These are phyloP conservation scores for Plicaturopsis crispa DNA, from an alignment of 768 basidiomycete species.

Conservation along the genomic window DNA sequence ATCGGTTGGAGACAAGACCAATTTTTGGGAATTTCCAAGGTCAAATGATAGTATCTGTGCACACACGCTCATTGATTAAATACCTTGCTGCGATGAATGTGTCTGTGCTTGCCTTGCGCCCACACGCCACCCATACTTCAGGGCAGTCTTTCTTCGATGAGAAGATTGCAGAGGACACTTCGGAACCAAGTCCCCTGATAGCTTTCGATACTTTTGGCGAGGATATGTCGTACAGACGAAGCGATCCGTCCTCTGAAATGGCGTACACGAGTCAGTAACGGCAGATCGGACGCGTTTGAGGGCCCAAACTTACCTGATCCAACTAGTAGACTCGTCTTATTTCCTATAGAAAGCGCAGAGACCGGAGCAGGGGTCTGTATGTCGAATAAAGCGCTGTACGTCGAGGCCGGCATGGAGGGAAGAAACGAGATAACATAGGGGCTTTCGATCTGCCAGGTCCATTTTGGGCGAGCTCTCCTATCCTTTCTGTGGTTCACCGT, in stretches of 20 bases:
- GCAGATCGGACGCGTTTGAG: too few species aligned
- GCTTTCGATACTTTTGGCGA: slow-evolving; percentile 57
- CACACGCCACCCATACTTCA: slow-evolving; percentile 62
- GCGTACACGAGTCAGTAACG: slow-evolving; percentile 2
- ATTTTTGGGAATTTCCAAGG: slow-evolving; percentile 37
- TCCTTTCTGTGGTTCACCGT: too few species aligned
- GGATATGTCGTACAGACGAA: slow-evolving; percentile 58
- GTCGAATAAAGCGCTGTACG: slow-evolving; percentile 6
- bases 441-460: too few species aligned
- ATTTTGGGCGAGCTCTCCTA: too few species aligned
- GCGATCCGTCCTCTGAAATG: slow-evolving; percentile 54
- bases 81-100: not conserved
- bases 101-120: slow-evolving; percentile 38
- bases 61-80: not conserved
- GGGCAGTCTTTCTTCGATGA: slow-evolving; percentile 31
- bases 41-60: slow-evolving; percentile 24
- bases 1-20: slow-evolving; percentile 48
- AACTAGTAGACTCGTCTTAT: slow-evolving; percentile 41
- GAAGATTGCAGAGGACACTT: slow-evolving; percentile 51
- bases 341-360: slow-evolving; percentile 45
- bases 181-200: slow-evolving; percentile 44
- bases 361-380: slow-evolving; percentile 41
- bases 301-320: slow-evolving; percentile 47
- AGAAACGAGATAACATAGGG: too few species aligned
- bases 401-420: too few species aligned